Base-by-base conservation (phyloP, 257 asterid genomes). In the Marsdenia floribunda region DNA sequence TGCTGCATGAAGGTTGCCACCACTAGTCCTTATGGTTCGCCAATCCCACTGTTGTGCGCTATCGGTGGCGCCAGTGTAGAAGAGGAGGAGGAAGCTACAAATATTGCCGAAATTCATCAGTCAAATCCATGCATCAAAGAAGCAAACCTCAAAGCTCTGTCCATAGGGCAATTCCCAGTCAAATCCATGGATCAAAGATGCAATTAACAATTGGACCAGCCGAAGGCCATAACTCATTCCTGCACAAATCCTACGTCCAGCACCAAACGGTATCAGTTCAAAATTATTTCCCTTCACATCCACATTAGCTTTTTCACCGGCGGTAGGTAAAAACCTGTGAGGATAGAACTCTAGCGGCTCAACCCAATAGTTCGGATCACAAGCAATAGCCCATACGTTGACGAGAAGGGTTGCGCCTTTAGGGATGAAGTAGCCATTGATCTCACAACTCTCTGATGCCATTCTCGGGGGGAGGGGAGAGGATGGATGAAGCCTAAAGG, bases 401-500 rank as follows among this genome's bases (percentile, higher is more conserved):
- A 88, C n/a, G n/a, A n/a, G n/a, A n/a, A n/a, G n/a, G n/a, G n/a
- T n/a, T n/a, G n/a, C n/a, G n/a, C n/a, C n/a, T 75, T 90, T 89
- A 0, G 98, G 97, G 6, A 93, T 82, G 79, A 76, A 83, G 83
- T 87, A 91, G 1, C 95, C 97, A n/a, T 90, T 82, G 76, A 93
- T 78, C 72, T 88, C 88, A 29, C 97, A 90, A 0, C 77, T 81
- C 40, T 90, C 83, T 0, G 83, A 65, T 0, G 97, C 96, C 13
- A 91, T 81, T 72, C 97, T 82, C 0, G 98, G 89, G 24, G 97
- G 91, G 26, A 93, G 94, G 0, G 98, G 97, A 10, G 98, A 91
- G 5, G 98, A 88, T 18, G 98, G 97, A 66, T 91, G 97, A 54
- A 91, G 97, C 16, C 97, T 86, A 35, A 93, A n/a, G n/a, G n/a